Evolutionary conservation across 2,329 filamentous ascomycete species (phyloP).

Genomic region (Aspergillus oerlinghausenensis): DNA sequence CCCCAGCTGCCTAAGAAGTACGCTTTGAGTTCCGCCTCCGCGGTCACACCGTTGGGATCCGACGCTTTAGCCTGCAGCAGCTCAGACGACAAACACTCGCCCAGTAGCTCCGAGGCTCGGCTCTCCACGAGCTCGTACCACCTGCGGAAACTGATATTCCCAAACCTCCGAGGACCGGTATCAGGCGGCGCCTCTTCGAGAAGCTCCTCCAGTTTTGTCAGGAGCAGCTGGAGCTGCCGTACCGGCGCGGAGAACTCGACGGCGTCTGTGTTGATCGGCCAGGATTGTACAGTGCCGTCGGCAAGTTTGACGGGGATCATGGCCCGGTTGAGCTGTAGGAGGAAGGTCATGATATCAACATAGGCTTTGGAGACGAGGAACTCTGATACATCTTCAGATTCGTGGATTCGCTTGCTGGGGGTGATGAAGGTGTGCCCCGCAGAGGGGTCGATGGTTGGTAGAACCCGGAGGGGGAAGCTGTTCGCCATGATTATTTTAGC

Average conservation of each 20-base stretch:
- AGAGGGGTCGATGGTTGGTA: constrained; percentile 44
- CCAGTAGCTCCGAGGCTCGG: constrained; percentile 53
- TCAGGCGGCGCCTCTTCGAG: constrained; percentile 79
- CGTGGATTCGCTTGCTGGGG: constrained; percentile 78
- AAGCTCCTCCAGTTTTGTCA: constrained; percentile 61
- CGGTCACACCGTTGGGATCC: constrained; percentile 38
- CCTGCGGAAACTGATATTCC: constrained; percentile 81
- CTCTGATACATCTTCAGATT: constrained; percentile 71
- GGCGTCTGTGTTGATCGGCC: constrained; percentile 41
- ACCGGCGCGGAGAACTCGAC: constrained; percentile 55
- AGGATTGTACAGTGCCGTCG: constrained; percentile 44
- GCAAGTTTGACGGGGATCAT: constrained; percentile 65
- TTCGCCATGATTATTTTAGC: constrained; percentile 5
- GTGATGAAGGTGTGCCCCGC: constrained; percentile 56
- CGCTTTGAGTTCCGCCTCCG: constrained; percentile 63
- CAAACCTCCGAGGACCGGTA: constrained; percentile 80
- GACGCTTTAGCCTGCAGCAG: constrained; percentile 37
- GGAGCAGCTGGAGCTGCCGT: constrained; percentile 59
- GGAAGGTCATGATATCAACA: constrained; percentile 77
- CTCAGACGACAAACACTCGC: constrained; percentile 50
- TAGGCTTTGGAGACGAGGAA: constrained; percentile 83
- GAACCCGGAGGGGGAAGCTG: constrained; percentile 30
- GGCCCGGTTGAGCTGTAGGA: constrained; percentile 83
- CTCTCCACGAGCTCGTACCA: constrained; percentile 71
- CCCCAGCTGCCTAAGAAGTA: constrained; percentile 87